phyloP scores from a whole-genome alignment of 2,329 filamentous ascomycete species.

The Bimuria novae-zelandiae region DNA sequence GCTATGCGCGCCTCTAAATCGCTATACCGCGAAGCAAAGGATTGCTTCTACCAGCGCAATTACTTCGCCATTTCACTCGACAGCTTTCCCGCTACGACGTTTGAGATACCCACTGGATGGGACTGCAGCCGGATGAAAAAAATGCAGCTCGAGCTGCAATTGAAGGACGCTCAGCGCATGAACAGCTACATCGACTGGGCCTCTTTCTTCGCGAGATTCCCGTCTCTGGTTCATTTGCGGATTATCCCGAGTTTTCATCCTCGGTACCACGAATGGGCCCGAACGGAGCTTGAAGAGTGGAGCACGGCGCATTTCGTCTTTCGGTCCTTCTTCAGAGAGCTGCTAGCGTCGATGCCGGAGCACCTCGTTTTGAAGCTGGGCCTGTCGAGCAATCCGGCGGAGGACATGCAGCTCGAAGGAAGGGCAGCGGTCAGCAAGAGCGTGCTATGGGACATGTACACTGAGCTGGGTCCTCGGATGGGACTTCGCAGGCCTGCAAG shows the following conservation, averaged over 20 bases:
- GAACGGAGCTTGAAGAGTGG: conserved; percentile 30
- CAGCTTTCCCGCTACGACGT: conserved; percentile 24
- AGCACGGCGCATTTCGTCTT: conserved; percentile 28
- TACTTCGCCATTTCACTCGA: conserved; percentile 36
- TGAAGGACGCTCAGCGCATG: conserved; percentile 40
- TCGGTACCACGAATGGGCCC: conserved; percentile 37
- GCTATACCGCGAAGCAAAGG: conserved; percentile 30
- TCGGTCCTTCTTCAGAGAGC: conserved; percentile 35
- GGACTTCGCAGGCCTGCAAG: conserved; percentile 1
- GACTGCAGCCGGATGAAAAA: conserved; percentile 26
- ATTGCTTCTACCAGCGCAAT: conserved; percentile 34
- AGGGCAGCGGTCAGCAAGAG: conserved; percentile 12
- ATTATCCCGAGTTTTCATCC: conserved; percentile 34
- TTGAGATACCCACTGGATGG: conserved; percentile 35
- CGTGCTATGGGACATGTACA: conserved; percentile 29
- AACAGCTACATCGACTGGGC: conserved; percentile 39
- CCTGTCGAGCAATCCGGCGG: conserved; percentile 7
- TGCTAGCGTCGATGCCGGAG: conserved; percentile 26
- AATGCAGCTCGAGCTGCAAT: conserved; percentile 32
- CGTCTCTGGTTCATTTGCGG: conserved; percentile 25
- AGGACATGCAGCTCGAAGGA: conserved; percentile 24
- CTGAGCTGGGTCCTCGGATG: conserved; percentile 20
- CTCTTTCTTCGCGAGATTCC: conserved; percentile 28
- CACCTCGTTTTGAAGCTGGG: conserved; percentile 27
- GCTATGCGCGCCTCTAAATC: conserved; percentile 27